Percentiles rank a stretch among this genome's conserved stretches.
Evolutionary conservation across 352 stramenopile genomes (phyloP).

Genomic region (Phytophthora meadii): DNA sequence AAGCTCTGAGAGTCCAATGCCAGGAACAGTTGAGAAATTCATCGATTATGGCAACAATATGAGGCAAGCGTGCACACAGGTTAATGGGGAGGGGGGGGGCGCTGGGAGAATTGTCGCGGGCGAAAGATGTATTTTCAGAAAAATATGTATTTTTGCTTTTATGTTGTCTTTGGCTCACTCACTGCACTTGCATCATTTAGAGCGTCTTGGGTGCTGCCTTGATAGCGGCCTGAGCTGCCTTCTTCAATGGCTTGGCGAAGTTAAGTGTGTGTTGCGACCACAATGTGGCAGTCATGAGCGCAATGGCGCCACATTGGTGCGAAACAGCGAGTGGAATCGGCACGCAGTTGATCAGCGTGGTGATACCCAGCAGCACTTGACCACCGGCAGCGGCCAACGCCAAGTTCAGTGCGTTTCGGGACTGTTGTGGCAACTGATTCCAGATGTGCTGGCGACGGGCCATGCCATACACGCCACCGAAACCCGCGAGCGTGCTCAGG

Average conservation of each 20-base stretch:
- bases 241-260: slow-evolving; percentile 73
- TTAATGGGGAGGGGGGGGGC: too few species aligned
- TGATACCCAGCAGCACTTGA: slow-evolving; percentile 95
- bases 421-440: slow-evolving; percentile 83
- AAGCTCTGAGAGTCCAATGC: background rate
- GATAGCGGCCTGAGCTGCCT: slow-evolving; percentile 42
- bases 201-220: slow-evolving; percentile 46
- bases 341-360: slow-evolving; percentile 97
- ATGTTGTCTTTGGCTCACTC: too few species aligned
- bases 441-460: slow-evolving; percentile 80
- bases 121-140: too few species aligned
- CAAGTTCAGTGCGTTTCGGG: slow-evolving; percentile 81
- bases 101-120: too few species aligned
- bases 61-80: too few species aligned
- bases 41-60: too few species aligned
- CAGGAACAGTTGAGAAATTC: background rate
- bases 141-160: too few species aligned
- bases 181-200: slow-evolving; percentile 4
- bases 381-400: slow-evolving; percentile 73
- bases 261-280: slow-evolving; percentile 93
- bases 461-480: slow-evolving; percentile 68
- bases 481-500: slow-evolving; percentile 88
- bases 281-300: slow-evolving; percentile 93
- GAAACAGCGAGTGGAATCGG: slow-evolving; percentile 94
- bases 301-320: slow-evolving; percentile 97